These are phyloP conservation scores for Babesia ovis DNA, from an alignment of 169 alveolate species.

Conservation along the genomic window DNA sequence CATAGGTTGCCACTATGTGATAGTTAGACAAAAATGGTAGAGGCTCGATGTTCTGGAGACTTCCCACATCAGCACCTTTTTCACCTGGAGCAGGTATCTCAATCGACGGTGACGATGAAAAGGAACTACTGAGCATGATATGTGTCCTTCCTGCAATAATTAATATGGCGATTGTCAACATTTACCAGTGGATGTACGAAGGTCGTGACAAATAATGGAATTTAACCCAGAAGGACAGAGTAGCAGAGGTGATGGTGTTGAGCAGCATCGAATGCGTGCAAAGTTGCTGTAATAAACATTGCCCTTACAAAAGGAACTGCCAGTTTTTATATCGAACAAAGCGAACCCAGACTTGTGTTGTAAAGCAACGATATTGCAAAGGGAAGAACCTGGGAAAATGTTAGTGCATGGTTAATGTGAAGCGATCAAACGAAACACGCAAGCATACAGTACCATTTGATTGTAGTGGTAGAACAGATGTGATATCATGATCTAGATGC, in stretches of 20 bases:
- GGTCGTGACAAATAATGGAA: conserved; percentile 15
- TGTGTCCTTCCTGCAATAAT: background rate
- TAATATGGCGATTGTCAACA: background rate
- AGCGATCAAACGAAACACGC: background rate
- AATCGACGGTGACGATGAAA: background rate
- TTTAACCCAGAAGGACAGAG: conserved; percentile 34
- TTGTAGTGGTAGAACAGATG: conserved; percentile 32
- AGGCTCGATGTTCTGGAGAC: conserved; percentile 41
- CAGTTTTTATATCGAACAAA: conserved; percentile 2
- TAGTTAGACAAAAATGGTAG: conserved; percentile 15
- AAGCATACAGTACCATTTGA: conserved; percentile 13
- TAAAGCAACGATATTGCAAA: background rate
- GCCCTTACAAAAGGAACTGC: background rate
- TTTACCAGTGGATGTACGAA: conserved; percentile 2
- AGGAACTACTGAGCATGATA: background rate
- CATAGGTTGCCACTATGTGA: conserved; percentile 42
- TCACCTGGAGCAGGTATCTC: background rate
- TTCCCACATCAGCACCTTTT: conserved; percentile 39
- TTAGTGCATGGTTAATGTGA: background rate
- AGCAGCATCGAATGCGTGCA: conserved; percentile 7
- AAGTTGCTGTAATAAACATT: conserved; percentile 5
- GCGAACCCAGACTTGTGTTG: conserved; percentile 25
- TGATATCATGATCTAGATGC: conserved; percentile 1
- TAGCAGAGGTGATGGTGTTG: background rate
- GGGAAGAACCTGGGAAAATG: conserved; percentile 14